phyloP scores from a whole-genome alignment of 1,139 yeast genomes.

The Hemisphaericaspora lyxosophila region DNA sequence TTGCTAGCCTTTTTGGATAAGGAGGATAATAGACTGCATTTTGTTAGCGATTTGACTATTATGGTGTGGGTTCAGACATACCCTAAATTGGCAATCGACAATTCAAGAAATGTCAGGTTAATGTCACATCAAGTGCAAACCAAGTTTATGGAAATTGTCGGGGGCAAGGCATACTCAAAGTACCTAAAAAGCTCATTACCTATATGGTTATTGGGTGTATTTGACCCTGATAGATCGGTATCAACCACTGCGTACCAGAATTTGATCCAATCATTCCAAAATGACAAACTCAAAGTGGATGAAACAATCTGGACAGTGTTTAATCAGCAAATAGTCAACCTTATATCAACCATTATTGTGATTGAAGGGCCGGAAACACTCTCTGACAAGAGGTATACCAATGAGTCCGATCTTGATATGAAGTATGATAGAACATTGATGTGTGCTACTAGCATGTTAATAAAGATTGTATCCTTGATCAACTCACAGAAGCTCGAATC shows the following conservation, averaged over 20 bases:
- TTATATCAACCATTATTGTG: conserved; percentile 50
- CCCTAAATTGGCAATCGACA: conserved; percentile 74
- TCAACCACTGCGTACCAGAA: conserved; percentile 49
- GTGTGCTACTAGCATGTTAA: conserved; percentile 52
- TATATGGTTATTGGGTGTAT: conserved; percentile 67
- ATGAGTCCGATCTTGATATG: conserved; percentile 64
- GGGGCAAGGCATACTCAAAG: conserved; percentile 58
- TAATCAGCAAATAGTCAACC: conserved; percentile 53
- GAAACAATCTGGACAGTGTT: conserved; percentile 60
- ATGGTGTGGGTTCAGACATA: conserved; percentile 80
- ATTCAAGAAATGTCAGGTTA: conserved; percentile 61
- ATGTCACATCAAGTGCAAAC: conserved; percentile 67
- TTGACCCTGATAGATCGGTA: conserved; percentile 67
- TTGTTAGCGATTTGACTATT: conserved; percentile 49
- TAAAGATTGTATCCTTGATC: conserved; percentile 32
- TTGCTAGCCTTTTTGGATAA: conserved; percentile 34
- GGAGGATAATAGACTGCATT: conserved; percentile 13
- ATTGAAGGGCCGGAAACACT: conserved; percentile 62
- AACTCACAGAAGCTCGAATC: conserved; percentile 15
- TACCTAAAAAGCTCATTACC: conserved; percentile 73
- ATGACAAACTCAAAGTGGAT: conserved; percentile 54
- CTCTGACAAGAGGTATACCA: conserved; percentile 73
- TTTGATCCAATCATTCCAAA: conserved; percentile 55
- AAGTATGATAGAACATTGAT: conserved; percentile 64
- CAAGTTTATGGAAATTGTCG: conserved; percentile 45